Evolutionary conservation across 345 rosid species (phyloP).

Genomic region (Eucalyptus marginata): DNA sequence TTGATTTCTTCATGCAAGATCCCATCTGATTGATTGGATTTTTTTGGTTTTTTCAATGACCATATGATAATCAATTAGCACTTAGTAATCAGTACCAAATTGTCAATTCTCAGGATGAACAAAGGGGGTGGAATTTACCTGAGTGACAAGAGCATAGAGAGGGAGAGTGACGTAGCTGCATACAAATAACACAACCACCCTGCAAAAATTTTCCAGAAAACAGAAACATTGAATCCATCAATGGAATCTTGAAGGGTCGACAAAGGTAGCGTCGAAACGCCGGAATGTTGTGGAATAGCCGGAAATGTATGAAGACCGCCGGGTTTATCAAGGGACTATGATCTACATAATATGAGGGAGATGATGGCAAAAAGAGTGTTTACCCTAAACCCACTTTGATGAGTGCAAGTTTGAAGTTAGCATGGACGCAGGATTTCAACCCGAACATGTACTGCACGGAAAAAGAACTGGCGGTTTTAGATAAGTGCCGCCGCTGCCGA

Average conservation of each 20-base stretch:
- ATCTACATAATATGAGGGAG: background rate
- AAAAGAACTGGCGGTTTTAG: background rate
- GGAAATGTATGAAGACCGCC: background rate
- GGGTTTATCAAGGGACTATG: background rate
- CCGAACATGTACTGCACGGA: slow-evolving; percentile 63
- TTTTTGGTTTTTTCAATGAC: background rate
- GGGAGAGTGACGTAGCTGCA: slow-evolving; percentile 97
- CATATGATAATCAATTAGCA: background rate
- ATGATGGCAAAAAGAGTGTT: background rate
- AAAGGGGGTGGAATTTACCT: slow-evolving; percentile 27
- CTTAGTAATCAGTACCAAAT: background rate
- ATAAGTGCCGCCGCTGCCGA: background rate
- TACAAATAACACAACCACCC: slow-evolving; percentile 41
- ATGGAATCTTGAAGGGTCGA: background rate
- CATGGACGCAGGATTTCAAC: slow-evolving; percentile 64
- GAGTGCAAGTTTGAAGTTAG: slow-evolving; percentile 35
- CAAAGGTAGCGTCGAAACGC: background rate
- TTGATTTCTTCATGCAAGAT: slow-evolving; percentile 69
- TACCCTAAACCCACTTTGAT: slow-evolving; percentile 62
- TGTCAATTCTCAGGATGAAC: background rate
- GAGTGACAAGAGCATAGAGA: slow-evolving; percentile 82
- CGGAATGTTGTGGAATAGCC: background rate
- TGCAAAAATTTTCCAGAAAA: slow-evolving; percentile 7
- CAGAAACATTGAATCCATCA: background rate
- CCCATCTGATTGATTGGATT: slow-evolving; percentile 54